phyloP scores from a whole-genome alignment of 768 basidiomycete species.

The Mrakia blollopis region DNA sequence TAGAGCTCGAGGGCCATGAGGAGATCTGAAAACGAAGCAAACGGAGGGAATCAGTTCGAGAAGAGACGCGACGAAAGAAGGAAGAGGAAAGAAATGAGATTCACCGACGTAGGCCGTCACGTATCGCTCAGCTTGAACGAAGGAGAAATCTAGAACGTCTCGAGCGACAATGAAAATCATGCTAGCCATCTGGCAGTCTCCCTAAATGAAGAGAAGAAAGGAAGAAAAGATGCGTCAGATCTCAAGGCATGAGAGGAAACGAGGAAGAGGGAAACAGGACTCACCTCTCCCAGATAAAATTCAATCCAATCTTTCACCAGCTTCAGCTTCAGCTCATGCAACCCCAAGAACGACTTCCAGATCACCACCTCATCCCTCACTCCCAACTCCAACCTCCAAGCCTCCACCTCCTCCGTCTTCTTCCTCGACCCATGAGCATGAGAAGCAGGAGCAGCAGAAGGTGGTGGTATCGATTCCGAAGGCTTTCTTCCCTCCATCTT shows the following conservation, averaged over 20 bases:
- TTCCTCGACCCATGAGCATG: neutral
- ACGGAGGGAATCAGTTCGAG: no score
- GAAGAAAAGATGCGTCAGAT: neutral
- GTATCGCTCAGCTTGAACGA: conserved; percentile 2
- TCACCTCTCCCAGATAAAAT: conserved; percentile 19
- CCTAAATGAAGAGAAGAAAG: neutral
- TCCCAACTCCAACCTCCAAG: neutral
- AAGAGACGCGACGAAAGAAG: neutral
- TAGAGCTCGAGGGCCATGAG: conserved; percentile 21
- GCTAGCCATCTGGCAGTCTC: conserved; percentile 27
- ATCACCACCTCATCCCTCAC: neutral
- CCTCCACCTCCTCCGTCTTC: neutral
- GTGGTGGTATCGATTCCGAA: neutral
- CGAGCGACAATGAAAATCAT: conserved; percentile 20
- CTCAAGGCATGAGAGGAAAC: neutral
- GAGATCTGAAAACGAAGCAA: neutral
- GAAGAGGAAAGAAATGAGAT: neutral
- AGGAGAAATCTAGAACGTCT: conserved; percentile 10
- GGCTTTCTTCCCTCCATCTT: neutral
- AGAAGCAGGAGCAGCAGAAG: neutral
- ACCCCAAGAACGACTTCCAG: neutral
- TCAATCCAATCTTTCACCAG: conserved; percentile 7
- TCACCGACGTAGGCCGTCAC: conserved; percentile 28
- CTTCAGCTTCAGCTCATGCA: conserved; percentile 12
- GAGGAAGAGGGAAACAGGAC: neutral